Conservation (phyloP, 805 yeast genomes). For the Yamadazyma philogaea region DNA sequence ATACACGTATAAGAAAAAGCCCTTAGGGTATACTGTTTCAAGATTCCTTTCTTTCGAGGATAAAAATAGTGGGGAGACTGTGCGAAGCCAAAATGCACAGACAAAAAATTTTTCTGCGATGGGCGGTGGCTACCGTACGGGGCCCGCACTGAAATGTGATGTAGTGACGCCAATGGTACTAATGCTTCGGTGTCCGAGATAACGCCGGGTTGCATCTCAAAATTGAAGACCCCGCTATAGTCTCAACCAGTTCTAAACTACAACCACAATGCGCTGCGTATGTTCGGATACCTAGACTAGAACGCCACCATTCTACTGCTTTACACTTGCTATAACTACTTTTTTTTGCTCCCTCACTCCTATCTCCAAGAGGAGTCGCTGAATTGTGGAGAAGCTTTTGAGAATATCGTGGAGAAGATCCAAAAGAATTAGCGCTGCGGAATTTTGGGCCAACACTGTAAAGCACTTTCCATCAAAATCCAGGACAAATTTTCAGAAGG, state of each 20-base stretch:
- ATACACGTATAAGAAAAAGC: neutral
- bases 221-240: too few species aligned
- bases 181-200: neutral
- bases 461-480: too few species aligned
- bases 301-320: neutral
- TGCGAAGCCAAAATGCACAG: conserved; percentile 1
- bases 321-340: neutral
- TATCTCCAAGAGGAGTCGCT: neutral
- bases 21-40: neutral
- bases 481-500: too few species aligned
- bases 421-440: neutral
- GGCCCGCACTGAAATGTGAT: neutral
- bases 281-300: too few species aligned
- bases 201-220: neutral
- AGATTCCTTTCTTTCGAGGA: neutral
- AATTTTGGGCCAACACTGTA: too few species aligned
- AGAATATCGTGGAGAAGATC: conserved; percentile 2
- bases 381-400: conserved; percentile 8
- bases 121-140: neutral
- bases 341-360: neutral
- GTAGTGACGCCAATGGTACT: neutral
- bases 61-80: conserved; percentile 6
- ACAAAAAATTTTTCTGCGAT: conserved; percentile 5
- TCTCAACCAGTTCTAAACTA: too few species aligned
- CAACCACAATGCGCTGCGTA: too few species aligned